These are phyloP conservation scores for Hypomyces rosellus DNA, from an alignment of 2,329 filamentous ascomycete genomes.

Conservation along the genomic window DNA sequence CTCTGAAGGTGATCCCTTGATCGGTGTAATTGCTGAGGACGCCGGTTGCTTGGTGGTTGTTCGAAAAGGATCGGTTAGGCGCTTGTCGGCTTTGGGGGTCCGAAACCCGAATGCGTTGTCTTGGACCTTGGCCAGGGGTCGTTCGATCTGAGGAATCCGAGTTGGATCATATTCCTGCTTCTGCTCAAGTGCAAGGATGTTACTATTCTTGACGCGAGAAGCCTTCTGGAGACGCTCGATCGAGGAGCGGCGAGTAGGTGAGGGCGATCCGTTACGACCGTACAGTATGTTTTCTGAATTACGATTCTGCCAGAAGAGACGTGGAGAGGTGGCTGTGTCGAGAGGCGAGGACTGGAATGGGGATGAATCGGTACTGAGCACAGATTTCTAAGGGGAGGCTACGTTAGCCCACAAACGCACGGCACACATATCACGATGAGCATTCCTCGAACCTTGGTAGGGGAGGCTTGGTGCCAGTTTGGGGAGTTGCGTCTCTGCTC, in stretches of 20 bases:
- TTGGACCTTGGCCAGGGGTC: constrained; percentile 72
- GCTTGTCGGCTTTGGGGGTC: constrained; percentile 35
- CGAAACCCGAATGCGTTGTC: constrained; percentile 62
- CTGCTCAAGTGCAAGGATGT: constrained; percentile 88
- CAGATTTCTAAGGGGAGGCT: constrained; percentile 50
- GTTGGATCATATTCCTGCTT: constrained; percentile 89
- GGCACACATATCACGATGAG: constrained; percentile 1
- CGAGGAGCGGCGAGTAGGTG: constrained; percentile 75
- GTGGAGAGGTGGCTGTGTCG: constrained; percentile 63
- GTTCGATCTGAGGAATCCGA: constrained; percentile 69
- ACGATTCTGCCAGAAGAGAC: constrained; percentile 84
- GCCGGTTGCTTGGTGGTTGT: constrained; percentile 41
- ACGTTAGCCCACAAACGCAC: constrained; percentile 11
- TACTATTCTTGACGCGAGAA: constrained; percentile 96
- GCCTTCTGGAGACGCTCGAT: constrained; percentile 94
- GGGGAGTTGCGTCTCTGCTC: constrained; percentile 88
- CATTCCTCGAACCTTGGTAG: constrained; percentile 31
- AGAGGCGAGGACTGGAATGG: constrained; percentile 81
- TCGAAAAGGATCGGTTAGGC: constrained; percentile 39
- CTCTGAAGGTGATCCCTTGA: constrained; percentile 15
- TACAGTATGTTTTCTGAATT: constrained; percentile 72
- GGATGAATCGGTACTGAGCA: constrained; percentile 66
- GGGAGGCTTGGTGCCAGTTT: constrained; percentile 65
- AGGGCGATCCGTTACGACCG: constrained; percentile 54
- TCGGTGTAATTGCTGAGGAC: constrained; percentile 26